Evolutionary conservation across 768 basidiomycete genomes (phyloP), one percentile per base, ranked within the genome.

Genomic region (Hericium alpestre): DNA sequence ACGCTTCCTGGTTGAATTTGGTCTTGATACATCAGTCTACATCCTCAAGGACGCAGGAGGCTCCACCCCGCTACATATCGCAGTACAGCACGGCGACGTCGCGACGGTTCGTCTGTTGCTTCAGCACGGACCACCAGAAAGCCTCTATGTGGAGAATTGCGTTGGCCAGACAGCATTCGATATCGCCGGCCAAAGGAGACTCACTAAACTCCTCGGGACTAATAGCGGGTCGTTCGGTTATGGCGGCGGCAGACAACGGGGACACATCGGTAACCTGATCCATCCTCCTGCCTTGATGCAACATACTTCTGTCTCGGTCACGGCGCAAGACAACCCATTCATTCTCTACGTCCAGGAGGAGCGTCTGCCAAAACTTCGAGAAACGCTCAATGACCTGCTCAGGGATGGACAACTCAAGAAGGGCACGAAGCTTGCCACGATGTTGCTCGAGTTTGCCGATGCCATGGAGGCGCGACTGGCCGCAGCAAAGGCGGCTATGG

Each of bases 61-160:
- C 0, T 75, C 71, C n/a, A 80, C 73, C 0, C 76, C 80, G 2
- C 68, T 84, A 2, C 82, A 83, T 61, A 57, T 70, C 25, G 79
- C 82, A 0, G 71, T 76, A 22, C 69, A 69, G 8, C 27, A 56
- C 0, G 68, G 71, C 20, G 73, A 59, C 57, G 20, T 70, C 0
- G 61, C 70, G 20, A 76, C 79, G 9, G 69, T 73, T 1, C 59
- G 71, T 27, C 52, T 70, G 10, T 68, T 84, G 20, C 59, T 79
- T 38, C 65, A 71, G 1, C 69, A 67, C 1, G 67, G 70, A 1
- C 73, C 77, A 22, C 57, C 65, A 0, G 73, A 76, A 38, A 70
- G 65, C 0, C 65, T 83, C 2, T 68, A 70, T 56, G 66, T 73
- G 40, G 83, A 85, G 64, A 77, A 84, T 49, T 59, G 65, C 16